A percentile compares a stretch with the other conserved stretches of the same genome.
phyloP scores from a whole-genome alignment of 148 eudicot species.

The Rhododendron ovatum region DNA sequence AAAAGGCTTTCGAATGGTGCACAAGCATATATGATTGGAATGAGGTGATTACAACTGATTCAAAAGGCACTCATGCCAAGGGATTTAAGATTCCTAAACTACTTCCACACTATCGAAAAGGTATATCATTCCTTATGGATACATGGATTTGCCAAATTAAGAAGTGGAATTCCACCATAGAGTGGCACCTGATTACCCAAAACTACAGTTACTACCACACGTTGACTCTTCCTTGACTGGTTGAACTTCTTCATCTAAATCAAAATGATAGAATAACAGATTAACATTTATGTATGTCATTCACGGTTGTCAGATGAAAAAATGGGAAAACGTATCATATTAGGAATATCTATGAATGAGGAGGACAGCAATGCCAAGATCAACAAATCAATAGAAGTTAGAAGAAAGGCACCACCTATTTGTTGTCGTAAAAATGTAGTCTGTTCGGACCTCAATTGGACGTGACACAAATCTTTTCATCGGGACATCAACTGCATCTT shows the following conservation, averaged over 20 bases:
- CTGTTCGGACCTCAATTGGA: not conserved
- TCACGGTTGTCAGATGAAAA: not conserved
- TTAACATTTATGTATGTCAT: not conserved
- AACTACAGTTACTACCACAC: conserved; percentile 32
- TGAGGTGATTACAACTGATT: not conserved
- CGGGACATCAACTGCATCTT: not conserved
- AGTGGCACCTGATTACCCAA: conserved; percentile 56
- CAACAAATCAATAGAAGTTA: not conserved
- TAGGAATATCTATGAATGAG: not conserved
- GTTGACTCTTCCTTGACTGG: conserved; percentile 59
- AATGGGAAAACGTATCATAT: not conserved
- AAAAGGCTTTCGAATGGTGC: not conserved
- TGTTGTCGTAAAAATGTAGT: not conserved
- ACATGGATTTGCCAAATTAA: conserved; percentile 40
- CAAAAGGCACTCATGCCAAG: not conserved
- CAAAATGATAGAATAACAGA: not conserved
- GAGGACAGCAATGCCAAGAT: not conserved
- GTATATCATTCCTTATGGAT: conserved; percentile 23
- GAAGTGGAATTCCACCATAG: conserved; percentile 53
- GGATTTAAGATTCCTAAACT: not conserved
- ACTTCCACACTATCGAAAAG: not conserved
- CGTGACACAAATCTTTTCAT: not conserved
- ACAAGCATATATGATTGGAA: not conserved
- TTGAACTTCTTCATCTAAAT: conserved; percentile 65
- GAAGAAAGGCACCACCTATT: not conserved